A percentile compares a stretch with the other conserved stretches of the same genome.
Conservation (phyloP, 805 yeast species). For the Metschnikowia dekortorum region DNA sequence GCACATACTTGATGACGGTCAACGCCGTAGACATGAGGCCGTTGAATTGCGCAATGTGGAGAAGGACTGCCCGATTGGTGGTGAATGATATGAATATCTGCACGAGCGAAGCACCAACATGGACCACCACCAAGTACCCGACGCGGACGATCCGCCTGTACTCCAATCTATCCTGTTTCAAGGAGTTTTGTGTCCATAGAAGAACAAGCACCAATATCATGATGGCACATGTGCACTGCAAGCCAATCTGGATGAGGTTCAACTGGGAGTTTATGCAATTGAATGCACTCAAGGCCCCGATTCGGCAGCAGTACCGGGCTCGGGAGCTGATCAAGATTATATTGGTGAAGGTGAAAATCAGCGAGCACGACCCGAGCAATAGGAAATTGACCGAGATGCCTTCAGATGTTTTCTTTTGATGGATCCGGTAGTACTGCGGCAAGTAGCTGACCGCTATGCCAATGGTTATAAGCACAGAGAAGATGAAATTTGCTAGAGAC, state of each 20-base stretch:
- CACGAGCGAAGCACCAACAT: slow-evolving; percentile 28
- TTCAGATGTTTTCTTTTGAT: slow-evolving; percentile 58
- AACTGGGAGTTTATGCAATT: slow-evolving; percentile 65
- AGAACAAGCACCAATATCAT: slow-evolving; percentile 55
- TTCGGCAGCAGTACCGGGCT: slow-evolving; percentile 58
- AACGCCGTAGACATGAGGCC: slow-evolving; percentile 64
- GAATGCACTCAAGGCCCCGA: slow-evolving; percentile 41
- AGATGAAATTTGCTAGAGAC: slow-evolving; percentile 41
- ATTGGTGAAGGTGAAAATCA: slow-evolving; percentile 65
- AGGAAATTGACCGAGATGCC: slow-evolving; percentile 74
- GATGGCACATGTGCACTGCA: slow-evolving; percentile 58
- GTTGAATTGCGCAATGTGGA: slow-evolving; percentile 48
- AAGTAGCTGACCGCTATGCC: slow-evolving; percentile 69
- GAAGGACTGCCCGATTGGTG: slow-evolving; percentile 21
- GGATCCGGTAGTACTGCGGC: slow-evolving; percentile 68
- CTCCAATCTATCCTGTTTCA: slow-evolving; percentile 44
- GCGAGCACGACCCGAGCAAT: slow-evolving; percentile 64
- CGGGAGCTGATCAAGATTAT: slow-evolving; percentile 56
- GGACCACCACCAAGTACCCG: slow-evolving; percentile 39
- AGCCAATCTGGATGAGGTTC: slow-evolving; percentile 61
- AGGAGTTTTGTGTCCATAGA: slow-evolving; percentile 40
- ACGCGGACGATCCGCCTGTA: slow-evolving; percentile 37
- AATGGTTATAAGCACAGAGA: slow-evolving; percentile 51
- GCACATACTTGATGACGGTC: slow-evolving; percentile 70
- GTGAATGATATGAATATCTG: slow-evolving; percentile 33